Percentiles rank a stretch among this genome's conserved stretches.
These are phyloP conservation scores for Pythium plurisporium DNA, from an alignment of 352 stramenopile species.

Conservation along the genomic window DNA sequence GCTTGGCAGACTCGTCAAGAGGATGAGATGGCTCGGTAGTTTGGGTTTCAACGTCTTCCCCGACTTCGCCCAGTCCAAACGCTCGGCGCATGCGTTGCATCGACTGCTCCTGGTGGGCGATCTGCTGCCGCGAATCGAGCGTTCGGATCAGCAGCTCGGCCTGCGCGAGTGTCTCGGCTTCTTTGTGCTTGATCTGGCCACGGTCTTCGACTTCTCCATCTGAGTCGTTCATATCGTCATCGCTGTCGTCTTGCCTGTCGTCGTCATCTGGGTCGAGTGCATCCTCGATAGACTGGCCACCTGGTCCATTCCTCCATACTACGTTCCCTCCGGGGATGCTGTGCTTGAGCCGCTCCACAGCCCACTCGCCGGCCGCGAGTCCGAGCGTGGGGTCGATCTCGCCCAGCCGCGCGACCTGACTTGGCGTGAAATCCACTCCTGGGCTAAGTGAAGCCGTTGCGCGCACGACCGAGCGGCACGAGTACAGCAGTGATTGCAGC, in stretches of 20 bases:
- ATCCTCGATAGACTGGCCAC: not conserved
- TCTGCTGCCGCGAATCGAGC: slow-evolving; percentile 25
- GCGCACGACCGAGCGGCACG: slow-evolving; percentile 3
- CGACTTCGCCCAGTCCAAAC: not conserved
- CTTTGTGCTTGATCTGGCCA: slow-evolving; percentile 35
- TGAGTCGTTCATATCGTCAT: slow-evolving; percentile 21
- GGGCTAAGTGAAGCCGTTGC: not conserved
- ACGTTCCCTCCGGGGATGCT: not conserved
- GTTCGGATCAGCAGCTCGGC: slow-evolving; percentile 39
- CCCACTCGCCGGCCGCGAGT: not conserved
- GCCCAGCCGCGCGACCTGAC: slow-evolving; percentile 30
- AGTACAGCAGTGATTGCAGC: slow-evolving; percentile 3
- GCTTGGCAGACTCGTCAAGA: slow-evolving; percentile 3
- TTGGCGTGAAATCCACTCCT: slow-evolving; percentile 20
- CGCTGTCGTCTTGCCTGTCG: not conserved
- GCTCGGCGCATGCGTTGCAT: not conserved
- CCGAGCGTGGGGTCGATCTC: slow-evolving; percentile 27
- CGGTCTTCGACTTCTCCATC: slow-evolving; percentile 16
- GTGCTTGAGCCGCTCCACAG: not conserved
- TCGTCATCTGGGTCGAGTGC: slow-evolving; percentile 9
- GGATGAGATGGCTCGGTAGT: not conserved
- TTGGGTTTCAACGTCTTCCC: not conserved
- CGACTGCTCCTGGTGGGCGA: not conserved
- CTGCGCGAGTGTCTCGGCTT: slow-evolving; percentile 43
- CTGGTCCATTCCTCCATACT: not conserved